Evolutionary conservation across 345 rosid genomes (phyloP).

Genomic region (Syzygium jambos): DNA sequence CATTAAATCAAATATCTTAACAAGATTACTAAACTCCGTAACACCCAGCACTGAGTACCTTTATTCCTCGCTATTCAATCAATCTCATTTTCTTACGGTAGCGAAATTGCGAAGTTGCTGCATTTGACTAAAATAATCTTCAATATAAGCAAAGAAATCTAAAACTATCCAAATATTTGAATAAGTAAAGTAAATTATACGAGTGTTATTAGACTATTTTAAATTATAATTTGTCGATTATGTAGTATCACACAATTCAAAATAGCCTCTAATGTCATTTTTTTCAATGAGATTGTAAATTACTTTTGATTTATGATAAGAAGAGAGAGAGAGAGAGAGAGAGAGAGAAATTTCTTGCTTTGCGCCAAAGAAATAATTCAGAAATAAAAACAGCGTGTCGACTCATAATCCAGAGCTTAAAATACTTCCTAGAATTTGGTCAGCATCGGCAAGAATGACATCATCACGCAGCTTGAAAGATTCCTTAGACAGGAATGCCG

Average conservation of each 20-base stretch:
- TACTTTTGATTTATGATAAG: too few relatives aligned
- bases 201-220: background rate
- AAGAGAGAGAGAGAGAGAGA: background rate
- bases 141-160: background rate
- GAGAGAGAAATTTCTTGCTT: background rate
- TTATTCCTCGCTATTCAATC: background rate
- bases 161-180: background rate
- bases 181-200: too few relatives aligned
- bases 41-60: background rate
- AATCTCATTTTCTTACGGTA: background rate
- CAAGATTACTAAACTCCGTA: background rate
- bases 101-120: background rate
- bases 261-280: too few relatives aligned
- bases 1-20: background rate
- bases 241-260: background rate
- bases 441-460: background rate
- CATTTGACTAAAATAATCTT: too few relatives aligned
- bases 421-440: too few relatives aligned
- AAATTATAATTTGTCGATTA: too few relatives aligned
- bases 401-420: background rate
- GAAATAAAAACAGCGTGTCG: background rate
- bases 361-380: background rate
- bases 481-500: background rate
- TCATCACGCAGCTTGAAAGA: background rate
- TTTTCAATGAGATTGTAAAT: too few relatives aligned